Conservation (phyloP, 2,329 filamentous ascomycete species). For the Dryadomyces quercivorus region DNA sequence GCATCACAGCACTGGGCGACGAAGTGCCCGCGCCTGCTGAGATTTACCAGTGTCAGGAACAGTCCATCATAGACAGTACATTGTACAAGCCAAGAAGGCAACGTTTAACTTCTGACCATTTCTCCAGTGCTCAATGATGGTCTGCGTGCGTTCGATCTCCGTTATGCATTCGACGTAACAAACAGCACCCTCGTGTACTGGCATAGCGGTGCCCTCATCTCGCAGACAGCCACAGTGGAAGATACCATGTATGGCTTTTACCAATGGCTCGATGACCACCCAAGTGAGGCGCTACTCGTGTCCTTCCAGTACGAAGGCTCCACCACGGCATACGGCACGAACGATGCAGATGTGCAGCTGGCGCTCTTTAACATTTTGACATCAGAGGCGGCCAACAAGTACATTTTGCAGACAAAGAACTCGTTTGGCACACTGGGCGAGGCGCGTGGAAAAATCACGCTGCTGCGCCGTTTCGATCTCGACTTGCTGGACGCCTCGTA, state of each 20-base stretch:
- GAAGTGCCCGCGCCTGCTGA: constrained; percentile 25
- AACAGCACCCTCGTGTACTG: constrained; percentile 34
- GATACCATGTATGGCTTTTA: constrained; percentile 35
- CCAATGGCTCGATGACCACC: constrained; percentile 33
- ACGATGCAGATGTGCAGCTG: constrained; percentile 24
- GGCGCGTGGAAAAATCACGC: constrained; percentile 28
- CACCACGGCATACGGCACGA: constrained; percentile 17
- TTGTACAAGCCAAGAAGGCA: too few relatives aligned
- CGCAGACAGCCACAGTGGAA: constrained; percentile 28
- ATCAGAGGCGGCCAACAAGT: constrained; percentile 23
- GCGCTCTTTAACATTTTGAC: constrained; percentile 26
- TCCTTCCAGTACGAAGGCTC: constrained; percentile 33
- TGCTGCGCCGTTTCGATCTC: constrained; percentile 33
- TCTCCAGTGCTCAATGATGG: constrained; percentile 26
- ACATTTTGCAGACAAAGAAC: constrained; percentile 33
- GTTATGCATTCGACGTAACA: constrained; percentile 34
- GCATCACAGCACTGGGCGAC: constrained; percentile 8
- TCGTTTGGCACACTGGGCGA: constrained; percentile 34
- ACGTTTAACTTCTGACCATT: too few relatives aligned
- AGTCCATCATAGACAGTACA: constrained; percentile 18
- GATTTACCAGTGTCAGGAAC: constrained; percentile 29
- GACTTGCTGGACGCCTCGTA: constrained; percentile 22
- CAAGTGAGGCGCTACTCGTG: constrained; percentile 30
- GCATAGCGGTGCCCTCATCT: constrained; percentile 31
- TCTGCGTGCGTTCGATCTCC: constrained; percentile 36